phyloP scores from a whole-genome alignment of 164 flowering plant genomes.

The Piper longum region DNA sequence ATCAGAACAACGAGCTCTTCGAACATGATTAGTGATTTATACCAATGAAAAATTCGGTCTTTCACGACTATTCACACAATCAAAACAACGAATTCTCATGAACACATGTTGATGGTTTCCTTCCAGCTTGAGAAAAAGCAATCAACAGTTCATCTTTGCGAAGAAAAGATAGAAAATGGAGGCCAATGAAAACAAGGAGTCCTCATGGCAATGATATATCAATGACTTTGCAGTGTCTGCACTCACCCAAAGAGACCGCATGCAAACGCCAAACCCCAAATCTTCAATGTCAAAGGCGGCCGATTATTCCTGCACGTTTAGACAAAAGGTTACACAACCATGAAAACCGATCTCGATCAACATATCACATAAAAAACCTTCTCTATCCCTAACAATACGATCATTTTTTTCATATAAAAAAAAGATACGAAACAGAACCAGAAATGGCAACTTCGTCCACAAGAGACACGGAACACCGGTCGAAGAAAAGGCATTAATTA shows the following conservation, averaged over 20 bases:
- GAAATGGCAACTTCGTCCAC: too few species aligned
- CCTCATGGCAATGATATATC: too few species aligned
- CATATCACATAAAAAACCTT: too few species aligned
- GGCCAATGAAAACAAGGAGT: background rate
- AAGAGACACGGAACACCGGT: too few species aligned
- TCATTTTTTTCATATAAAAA: too few species aligned
- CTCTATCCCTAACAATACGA: too few species aligned
- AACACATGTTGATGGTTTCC: background rate
- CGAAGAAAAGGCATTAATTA: background rate
- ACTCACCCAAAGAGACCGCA: constrained; percentile 1
- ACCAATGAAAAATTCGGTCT: background rate
- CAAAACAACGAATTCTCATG: background rate
- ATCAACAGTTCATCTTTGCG: background rate
- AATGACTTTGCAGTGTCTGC: background rate
- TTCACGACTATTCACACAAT: too few species aligned
- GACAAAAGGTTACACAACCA: background rate
- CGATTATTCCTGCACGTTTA: background rate
- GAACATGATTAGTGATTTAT: too few species aligned
- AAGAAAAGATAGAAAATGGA: background rate
- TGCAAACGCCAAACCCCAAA: background rate
- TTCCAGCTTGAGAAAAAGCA: background rate
- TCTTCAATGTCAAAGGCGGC: constrained; percentile 1
- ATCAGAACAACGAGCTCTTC: too few species aligned
- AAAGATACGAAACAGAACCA: too few species aligned
- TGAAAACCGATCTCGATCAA: too few species aligned